phyloP scores from a whole-genome alignment of 2,329 filamentous ascomycete species.

The Fusarium miscanthi region DNA sequence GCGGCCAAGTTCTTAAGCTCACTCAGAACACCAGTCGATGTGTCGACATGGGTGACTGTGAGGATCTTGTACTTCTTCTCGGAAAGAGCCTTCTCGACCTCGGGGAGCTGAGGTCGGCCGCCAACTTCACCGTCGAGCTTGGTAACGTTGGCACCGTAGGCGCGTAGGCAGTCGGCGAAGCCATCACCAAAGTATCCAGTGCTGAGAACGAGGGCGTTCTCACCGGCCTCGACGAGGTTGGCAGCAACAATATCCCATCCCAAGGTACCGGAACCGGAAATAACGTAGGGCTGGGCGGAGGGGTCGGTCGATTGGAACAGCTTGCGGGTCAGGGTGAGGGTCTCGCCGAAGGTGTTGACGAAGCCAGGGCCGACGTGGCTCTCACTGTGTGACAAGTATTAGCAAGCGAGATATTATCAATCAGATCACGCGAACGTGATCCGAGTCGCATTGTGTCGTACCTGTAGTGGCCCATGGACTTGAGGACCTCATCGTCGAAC shows the following conservation, averaged over 20 bases:
- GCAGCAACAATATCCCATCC: slow-evolving; percentile 98
- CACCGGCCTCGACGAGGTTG: slow-evolving; percentile 89
- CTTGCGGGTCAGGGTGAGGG: slow-evolving; percentile 86
- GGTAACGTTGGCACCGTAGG: slow-evolving; percentile 90
- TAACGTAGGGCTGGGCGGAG: slow-evolving; percentile 87
- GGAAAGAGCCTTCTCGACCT: slow-evolving; percentile 88
- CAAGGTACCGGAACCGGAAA: slow-evolving; percentile 93
- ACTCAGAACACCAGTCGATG: slow-evolving; percentile 93
- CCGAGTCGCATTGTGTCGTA: slow-evolving; percentile 31
- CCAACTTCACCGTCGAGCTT: slow-evolving; percentile 92
- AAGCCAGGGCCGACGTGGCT: slow-evolving; percentile 92
- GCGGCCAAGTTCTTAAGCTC: slow-evolving; percentile 88
- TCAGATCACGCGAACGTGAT: not conserved
- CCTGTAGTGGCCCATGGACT: slow-evolving; percentile 96
- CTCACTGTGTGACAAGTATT: slow-evolving; percentile 68
- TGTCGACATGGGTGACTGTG: slow-evolving; percentile 97
- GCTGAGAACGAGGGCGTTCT: slow-evolving; percentile 92
- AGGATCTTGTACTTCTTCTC: slow-evolving; percentile 94
- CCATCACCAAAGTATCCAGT: slow-evolving; percentile 97
- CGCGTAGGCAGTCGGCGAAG: slow-evolving; percentile 90
- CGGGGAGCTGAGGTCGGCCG: slow-evolving; percentile 83
- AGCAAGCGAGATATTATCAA: slow-evolving; percentile 3
- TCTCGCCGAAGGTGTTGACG: slow-evolving; percentile 90
- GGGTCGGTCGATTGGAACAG: slow-evolving; percentile 92
- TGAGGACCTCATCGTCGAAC: slow-evolving; percentile 95